Evolutionary conservation across 2,329 filamentous ascomycete genomes (phyloP).

Genomic region (Sarocladium oryzae): DNA sequence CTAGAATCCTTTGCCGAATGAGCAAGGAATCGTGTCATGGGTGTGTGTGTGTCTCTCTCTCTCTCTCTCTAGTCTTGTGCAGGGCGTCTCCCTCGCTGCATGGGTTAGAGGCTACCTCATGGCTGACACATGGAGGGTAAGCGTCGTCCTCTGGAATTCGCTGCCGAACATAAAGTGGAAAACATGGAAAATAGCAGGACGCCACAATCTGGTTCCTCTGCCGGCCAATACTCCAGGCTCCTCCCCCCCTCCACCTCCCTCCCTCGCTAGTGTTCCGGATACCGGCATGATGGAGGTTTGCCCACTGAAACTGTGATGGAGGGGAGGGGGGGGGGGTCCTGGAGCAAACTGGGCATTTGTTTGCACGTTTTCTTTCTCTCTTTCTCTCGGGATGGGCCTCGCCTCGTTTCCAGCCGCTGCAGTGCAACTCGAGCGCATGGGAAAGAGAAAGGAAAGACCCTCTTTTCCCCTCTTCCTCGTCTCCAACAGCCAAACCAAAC

Average conservation of each 20-base stretch:
- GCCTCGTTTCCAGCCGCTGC: background rate
- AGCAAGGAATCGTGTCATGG: background rate
- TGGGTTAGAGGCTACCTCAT: too few species aligned
- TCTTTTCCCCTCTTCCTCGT: background rate
- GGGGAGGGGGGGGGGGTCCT: background rate
- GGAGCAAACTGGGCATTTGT: background rate
- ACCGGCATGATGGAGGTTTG: conserved; percentile 4
- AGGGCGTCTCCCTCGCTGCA: too few species aligned
- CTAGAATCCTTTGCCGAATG: background rate
- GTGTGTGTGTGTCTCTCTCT: too few species aligned
- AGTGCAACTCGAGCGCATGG: conserved; percentile 8
- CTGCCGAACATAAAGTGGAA: too few species aligned
- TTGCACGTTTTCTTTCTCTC: background rate
- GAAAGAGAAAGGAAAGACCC: background rate
- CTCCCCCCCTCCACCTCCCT: background rate
- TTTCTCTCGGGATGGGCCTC: too few species aligned
- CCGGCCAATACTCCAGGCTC: background rate
- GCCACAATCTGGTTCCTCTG: background rate
- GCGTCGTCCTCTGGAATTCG: too few species aligned
- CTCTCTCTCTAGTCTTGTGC: background rate
- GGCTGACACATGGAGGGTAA: too few species aligned
- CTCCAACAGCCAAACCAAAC: background rate
- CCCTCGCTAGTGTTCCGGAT: background rate
- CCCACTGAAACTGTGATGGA: background rate
- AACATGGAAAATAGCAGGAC: too few species aligned